Evolutionary conservation across 805 yeast genomes (phyloP).

Genomic region (Ogataea chonburiensis): DNA sequence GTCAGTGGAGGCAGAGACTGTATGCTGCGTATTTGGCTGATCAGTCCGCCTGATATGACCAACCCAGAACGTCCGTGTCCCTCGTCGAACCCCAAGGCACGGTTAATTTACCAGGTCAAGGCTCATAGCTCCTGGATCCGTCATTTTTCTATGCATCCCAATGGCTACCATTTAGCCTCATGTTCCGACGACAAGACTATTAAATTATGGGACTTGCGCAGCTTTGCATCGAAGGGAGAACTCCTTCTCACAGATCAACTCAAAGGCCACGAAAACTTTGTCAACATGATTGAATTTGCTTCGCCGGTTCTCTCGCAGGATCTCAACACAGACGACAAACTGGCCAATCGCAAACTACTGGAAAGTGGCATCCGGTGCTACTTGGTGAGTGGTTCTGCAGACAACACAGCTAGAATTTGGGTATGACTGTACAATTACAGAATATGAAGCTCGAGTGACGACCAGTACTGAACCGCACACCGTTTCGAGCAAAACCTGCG

Average conservation of each 20-base stretch:
- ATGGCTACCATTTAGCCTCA: conserved; percentile 65
- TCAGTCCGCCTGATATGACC: conserved; percentile 63
- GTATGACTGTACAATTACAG: conserved; percentile 12
- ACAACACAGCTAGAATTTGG: conserved; percentile 58
- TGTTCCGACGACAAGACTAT: conserved; percentile 79
- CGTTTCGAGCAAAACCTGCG: conserved; percentile 54
- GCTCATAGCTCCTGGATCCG: conserved; percentile 92
- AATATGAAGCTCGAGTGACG: conserved; percentile 12
- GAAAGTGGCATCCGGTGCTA: conserved; percentile 58
- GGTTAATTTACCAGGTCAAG: conserved; percentile 50
- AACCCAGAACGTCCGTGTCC: conserved; percentile 44
- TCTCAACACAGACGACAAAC: conserved; percentile 15
- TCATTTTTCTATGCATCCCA: conserved; percentile 68
- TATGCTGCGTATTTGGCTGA: conserved; percentile 68
- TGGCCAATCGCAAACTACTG: conserved; percentile 32
- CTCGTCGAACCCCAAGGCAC: conserved; percentile 58
- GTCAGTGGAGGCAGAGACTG: conserved; percentile 82
- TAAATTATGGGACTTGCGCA: conserved; percentile 70
- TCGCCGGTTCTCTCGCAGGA: conserved; percentile 35
- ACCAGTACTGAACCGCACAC: conserved; percentile 41
- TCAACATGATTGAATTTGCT: conserved; percentile 61
- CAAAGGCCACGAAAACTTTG: conserved; percentile 71
- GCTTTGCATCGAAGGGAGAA: conserved; percentile 27
- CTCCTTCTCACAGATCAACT: conserved; percentile 34
- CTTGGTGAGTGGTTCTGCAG: conserved; percentile 64